A percentile compares a stretch with the other conserved stretches of the same genome.
Conservation (phyloP, 305 asterid species). For the Fraxinus sp. region DNA sequence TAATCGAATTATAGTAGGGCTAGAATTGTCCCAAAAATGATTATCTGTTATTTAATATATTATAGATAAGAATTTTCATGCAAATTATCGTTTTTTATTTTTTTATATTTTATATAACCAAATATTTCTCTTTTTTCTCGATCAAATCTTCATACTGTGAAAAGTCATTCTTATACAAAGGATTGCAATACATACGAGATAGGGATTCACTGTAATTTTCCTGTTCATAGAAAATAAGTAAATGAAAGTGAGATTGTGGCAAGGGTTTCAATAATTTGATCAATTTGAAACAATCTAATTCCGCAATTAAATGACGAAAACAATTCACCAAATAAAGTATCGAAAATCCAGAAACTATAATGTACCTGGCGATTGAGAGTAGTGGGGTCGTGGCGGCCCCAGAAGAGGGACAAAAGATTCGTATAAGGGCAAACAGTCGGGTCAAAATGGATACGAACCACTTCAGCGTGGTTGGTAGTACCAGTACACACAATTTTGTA, state of each 20-base stretch:
- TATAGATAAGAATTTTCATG: too few species aligned
- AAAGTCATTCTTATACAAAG: not conserved
- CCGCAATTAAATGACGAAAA: not conserved
- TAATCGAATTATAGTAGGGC: too few species aligned
- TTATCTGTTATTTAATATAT: too few species aligned
- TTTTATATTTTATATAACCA: too few species aligned
- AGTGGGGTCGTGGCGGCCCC: slow-evolving; percentile 77
- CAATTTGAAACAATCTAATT: not conserved
- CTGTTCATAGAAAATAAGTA: not conserved
- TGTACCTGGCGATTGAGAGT: slow-evolving; percentile 74
- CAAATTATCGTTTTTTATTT: too few species aligned
- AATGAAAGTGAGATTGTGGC: not conserved
- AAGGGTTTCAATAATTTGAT: not conserved
- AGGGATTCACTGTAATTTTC: not conserved
- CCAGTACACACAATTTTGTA: slow-evolving; percentile 65
- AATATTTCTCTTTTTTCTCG: not conserved
- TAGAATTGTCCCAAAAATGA: too few species aligned
- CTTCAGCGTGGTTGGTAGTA: slow-evolving; percentile 73
- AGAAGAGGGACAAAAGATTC: slow-evolving; percentile 62
- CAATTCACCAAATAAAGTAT: not conserved
- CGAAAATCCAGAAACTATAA: not conserved
- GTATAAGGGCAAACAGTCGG: slow-evolving; percentile 58
- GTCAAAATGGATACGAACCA: slow-evolving; percentile 70
- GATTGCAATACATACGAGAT: not conserved
- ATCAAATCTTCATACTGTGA: not conserved